phyloP scores from a whole-genome alignment of 768 basidiomycete genomes.

The Mycena rebaudengoi region DNA sequence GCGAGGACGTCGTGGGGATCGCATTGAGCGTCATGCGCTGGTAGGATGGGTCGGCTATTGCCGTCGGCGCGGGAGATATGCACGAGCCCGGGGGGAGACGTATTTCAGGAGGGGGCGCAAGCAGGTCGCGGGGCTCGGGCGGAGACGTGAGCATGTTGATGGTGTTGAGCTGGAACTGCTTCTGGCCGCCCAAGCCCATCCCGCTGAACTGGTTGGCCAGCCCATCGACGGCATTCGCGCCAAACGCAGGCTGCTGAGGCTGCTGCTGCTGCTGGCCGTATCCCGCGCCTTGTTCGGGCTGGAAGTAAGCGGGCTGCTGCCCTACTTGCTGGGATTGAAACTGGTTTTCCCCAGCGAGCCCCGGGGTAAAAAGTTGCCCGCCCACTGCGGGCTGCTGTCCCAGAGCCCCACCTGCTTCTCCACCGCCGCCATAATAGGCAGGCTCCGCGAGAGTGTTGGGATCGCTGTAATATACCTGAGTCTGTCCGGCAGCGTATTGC shows the following conservation, averaged over 20 bases:
- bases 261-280: conserved; percentile 50
- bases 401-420: conserved; percentile 39
- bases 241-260: conserved; percentile 50
- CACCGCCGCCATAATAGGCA: conserved; percentile 47
- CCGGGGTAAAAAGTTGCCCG: conserved; percentile 87
- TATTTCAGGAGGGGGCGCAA: conserved; percentile 87
- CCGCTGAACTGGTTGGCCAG: conserved; percentile 87
- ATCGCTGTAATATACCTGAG: conserved; percentile 80
- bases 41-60: conserved; percentile 91
- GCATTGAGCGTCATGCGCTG: conserved; percentile 91
- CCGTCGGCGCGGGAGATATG: conserved; percentile 77
- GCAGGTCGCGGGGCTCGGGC: conserved; percentile 88
- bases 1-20: conserved; percentile 89
- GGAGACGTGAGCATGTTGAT: conserved; percentile 93
- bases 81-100: conserved; percentile 86
- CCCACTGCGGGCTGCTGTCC: conserved; percentile 43
- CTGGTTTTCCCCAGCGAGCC: conserved; percentile 74
- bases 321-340: conserved; percentile 68
- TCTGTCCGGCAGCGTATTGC: conserved; percentile 95
- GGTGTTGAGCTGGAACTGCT: conserved; percentile 81
- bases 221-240: conserved; percentile 54
- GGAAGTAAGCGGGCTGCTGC: conserved; percentile 41
- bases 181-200: conserved; percentile 87
- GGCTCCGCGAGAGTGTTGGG: conserved; percentile 54
- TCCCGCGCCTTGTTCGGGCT: conserved; percentile 29